phyloP scores from a whole-genome alignment of 2,329 filamentous ascomycete species.

The Sporothrix inflata region DNA sequence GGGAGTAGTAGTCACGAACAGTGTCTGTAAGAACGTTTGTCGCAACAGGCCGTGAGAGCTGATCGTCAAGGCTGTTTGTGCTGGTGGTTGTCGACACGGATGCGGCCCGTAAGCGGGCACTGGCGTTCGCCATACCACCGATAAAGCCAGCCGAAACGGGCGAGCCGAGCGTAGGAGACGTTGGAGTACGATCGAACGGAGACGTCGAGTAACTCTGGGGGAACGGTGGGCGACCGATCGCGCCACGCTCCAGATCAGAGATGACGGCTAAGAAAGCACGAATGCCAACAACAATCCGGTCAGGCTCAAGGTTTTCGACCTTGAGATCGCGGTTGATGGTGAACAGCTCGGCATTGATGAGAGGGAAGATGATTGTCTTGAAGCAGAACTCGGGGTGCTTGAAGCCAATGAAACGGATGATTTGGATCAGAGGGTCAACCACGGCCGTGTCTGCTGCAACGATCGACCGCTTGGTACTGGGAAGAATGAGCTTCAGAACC shows the following conservation, averaged over 20 bases:
- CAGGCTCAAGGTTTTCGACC: constrained; percentile 91
- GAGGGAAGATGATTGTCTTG: constrained; percentile 86
- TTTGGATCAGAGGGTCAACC: constrained; percentile 86
- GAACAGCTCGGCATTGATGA: constrained; percentile 93
- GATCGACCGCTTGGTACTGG: constrained; percentile 76
- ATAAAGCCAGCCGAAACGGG: constrained; percentile 33
- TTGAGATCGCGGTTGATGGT: constrained; percentile 73
- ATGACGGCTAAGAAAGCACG: constrained; percentile 91
- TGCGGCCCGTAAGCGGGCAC: neutral
- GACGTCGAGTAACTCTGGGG: constrained; percentile 63
- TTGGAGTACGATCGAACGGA: constrained; percentile 49
- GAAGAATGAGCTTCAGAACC: constrained; percentile 80
- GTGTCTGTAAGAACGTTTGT: constrained; percentile 70
- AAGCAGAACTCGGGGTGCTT: constrained; percentile 95
- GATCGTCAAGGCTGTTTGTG: constrained; percentile 57
- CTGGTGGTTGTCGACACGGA: constrained; percentile 18
- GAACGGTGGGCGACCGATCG: constrained; percentile 78
- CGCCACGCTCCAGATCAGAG: constrained; percentile 85
- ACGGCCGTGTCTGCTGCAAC: constrained; percentile 82
- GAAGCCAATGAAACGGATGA: constrained; percentile 92
- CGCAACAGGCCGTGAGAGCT: constrained; percentile 67
- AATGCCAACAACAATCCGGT: constrained; percentile 96
- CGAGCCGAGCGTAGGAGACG: constrained; percentile 55
- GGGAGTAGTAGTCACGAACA: constrained; percentile 81
- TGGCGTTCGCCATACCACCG: neutral